Evolutionary conservation across 345 rosid species (phyloP).

Genomic region (Sonneratia caseolaris): DNA sequence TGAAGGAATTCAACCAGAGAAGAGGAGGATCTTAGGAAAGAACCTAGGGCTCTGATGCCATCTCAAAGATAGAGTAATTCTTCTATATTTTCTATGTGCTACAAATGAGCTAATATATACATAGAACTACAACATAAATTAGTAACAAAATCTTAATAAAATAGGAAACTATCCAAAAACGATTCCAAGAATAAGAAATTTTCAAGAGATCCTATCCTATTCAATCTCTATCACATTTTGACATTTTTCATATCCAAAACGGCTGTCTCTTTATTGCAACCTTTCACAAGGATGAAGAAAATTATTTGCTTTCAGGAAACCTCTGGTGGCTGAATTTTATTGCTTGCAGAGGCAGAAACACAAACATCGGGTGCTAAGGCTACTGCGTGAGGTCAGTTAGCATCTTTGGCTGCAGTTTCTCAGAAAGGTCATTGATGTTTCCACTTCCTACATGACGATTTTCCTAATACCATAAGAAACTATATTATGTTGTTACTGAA

Average conservation of each 20-base stretch:
- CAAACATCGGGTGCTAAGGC: conserved; percentile 86
- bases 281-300: not conserved
- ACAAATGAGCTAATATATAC: too few relatives aligned
- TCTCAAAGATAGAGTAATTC: too few relatives aligned
- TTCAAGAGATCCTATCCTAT: too few relatives aligned
- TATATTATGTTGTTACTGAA: not conserved
- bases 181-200: too few relatives aligned
- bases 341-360: conserved; percentile 62
- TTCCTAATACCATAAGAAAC: not conserved
- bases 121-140: too few relatives aligned
- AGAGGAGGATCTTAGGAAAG: too few relatives aligned
- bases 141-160: too few relatives aligned
- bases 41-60: too few relatives aligned
- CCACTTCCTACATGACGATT: not conserved
- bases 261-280: not conserved
- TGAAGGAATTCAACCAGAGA: too few relatives aligned
- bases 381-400: conserved; percentile 83
- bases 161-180: too few relatives aligned
- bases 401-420: conserved; percentile 73
- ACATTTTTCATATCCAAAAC: not conserved
- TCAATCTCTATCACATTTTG: too few relatives aligned
- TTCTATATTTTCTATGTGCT: too few relatives aligned
- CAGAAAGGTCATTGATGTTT: conserved; percentile 34
- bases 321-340: conserved; percentile 51
- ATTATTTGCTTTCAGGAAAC: conserved; percentile 34